Base-by-base conservation (phyloP, 768 basidiomycete species). In the Collybia sordida region DNA sequence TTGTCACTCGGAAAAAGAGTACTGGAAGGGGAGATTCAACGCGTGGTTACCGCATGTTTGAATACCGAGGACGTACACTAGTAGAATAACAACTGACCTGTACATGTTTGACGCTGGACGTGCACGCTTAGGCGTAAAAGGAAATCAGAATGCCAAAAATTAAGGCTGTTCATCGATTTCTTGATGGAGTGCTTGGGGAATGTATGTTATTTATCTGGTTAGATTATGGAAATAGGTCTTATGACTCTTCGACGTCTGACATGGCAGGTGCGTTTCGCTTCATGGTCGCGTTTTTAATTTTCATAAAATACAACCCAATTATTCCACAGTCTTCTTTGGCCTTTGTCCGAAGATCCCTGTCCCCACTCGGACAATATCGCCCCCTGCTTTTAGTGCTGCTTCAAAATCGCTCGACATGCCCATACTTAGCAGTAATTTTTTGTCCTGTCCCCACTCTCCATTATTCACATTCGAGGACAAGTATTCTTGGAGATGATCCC, bases 401-500 rank as follows among this genome's bases (percentile, higher is more conserved):
- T 88, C 90, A 60, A 93, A 98, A 61, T 98, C 96, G 54, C 85
- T 87, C 44, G 93, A 95, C 96, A 98, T 98, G 6, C 96, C 96
- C 94, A 97, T 98, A 50, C 90, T 93, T 64, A 93, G 61, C 58
- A 86, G 22, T 45, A 93, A 63, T 52, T 63, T 66, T 12, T 82
- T 81, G 2, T 74, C 74, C 21, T 73, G 67, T 11, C 85, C 86
- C 80, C 81, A 81, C 24, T 47, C 59, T 54, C 58, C 60, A 36
- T 18, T 48, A 0, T 58, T 53, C 4, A 66, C 53, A 23, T 70
- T 63, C 3, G 56, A 42, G 18, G 49, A 54, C 49, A 92, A 68
- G 27, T 72, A 68, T 1, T 56, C 65, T 49, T 81, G 70, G 47
- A 97, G 67, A 11, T 73, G 52, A 53, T 83, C 81, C 45, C 88